Conservation (phyloP, 139 green algal genomes). For the Zygnema circumcarinatum region DNA sequence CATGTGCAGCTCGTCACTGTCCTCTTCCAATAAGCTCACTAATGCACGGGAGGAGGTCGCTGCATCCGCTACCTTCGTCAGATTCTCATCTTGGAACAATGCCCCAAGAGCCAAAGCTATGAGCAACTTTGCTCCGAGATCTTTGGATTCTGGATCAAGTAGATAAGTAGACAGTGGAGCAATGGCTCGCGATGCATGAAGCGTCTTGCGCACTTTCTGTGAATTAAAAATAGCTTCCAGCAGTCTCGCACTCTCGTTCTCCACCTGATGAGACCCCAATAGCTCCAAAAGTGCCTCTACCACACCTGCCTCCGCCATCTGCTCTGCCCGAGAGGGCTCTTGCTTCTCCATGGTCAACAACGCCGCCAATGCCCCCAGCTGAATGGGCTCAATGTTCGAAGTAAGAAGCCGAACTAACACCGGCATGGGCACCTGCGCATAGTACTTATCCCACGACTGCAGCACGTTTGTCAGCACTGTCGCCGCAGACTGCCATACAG, state of each 20-base stretch:
- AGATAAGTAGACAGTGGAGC: slow-evolving; percentile 44
- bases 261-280: slow-evolving; percentile 45
- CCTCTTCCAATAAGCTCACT: slow-evolving; percentile 44
- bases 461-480: slow-evolving; percentile 46
- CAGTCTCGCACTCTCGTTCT: slow-evolving; percentile 40
- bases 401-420: slow-evolving; percentile 49
- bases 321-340: slow-evolving; percentile 17
- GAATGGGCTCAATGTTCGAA: slow-evolving; percentile 34
- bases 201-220: slow-evolving; percentile 27
- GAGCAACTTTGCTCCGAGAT: slow-evolving; percentile 27
- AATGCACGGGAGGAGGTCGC: slow-evolving; percentile 24
- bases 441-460: slow-evolving; percentile 23
- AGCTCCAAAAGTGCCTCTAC: slow-evolving; percentile 53
- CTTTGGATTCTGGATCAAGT: slow-evolving; percentile 40
- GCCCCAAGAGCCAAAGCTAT: slow-evolving; percentile 32
- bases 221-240: slow-evolving; percentile 51
- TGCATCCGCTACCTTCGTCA: slow-evolving; percentile 4
- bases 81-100: slow-evolving; percentile 34
- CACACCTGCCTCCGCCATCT: slow-evolving; percentile 40
- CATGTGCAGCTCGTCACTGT: slow-evolving; percentile 49
- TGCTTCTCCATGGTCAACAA: slow-evolving; percentile 33
- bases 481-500: slow-evolving; percentile 40
- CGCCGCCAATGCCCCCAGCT: slow-evolving; percentile 17
- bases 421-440: slow-evolving; percentile 28
- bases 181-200: slow-evolving; percentile 21